Evolutionary conservation across 2,329 filamentous ascomycete species (phyloP).

Genomic region (Fusarium nodosum): DNA sequence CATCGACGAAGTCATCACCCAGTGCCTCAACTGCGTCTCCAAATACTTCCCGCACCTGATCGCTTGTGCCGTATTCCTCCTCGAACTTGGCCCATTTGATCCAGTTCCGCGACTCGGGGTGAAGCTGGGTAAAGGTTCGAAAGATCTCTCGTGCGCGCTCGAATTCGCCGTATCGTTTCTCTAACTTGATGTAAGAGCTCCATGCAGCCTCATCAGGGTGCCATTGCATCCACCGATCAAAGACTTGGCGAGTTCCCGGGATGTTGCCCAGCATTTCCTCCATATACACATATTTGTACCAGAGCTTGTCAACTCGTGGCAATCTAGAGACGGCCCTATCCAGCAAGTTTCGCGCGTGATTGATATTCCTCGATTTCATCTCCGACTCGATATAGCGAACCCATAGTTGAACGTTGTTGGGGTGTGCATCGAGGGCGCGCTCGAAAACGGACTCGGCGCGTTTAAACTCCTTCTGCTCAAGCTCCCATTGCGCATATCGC

Average conservation of each 20-base stretch:
- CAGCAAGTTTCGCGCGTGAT: conserved; percentile 93
- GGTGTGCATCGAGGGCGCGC: conserved; percentile 90
- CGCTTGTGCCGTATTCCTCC: conserved; percentile 93
- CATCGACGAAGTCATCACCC: conserved; percentile 95
- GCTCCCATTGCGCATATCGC: conserved; percentile 96
- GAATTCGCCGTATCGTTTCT: conserved; percentile 94
- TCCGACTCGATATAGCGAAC: conserved; percentile 94
- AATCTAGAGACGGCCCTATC: conserved; percentile 95
- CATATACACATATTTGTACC: conserved; percentile 99
- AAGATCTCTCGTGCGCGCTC: conserved; percentile 93
- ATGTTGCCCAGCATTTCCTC: conserved; percentile 98
- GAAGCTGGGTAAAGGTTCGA: conserved; percentile 88
- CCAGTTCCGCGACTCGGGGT: conserved; percentile 96
- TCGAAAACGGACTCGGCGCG: conserved; percentile 95
- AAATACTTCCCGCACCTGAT: conserved; percentile 92
- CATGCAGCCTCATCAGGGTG: conserved; percentile 96
- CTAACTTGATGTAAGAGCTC: conserved; percentile 95
- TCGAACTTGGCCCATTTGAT: conserved; percentile 99
- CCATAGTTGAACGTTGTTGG: conserved; percentile 89
- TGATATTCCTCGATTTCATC: conserved; percentile 94
- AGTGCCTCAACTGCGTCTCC: conserved; percentile 88
- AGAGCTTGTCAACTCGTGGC: conserved; percentile 93
- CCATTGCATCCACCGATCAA: conserved; percentile 99
- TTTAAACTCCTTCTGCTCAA: conserved; percentile 97
- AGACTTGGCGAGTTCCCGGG: conserved; percentile 90